Percentiles rank a stretch among this genome's conserved stretches.
phyloP scores from a whole-genome alignment of 106 monocot species.

The Allium fistulosum region DNA sequence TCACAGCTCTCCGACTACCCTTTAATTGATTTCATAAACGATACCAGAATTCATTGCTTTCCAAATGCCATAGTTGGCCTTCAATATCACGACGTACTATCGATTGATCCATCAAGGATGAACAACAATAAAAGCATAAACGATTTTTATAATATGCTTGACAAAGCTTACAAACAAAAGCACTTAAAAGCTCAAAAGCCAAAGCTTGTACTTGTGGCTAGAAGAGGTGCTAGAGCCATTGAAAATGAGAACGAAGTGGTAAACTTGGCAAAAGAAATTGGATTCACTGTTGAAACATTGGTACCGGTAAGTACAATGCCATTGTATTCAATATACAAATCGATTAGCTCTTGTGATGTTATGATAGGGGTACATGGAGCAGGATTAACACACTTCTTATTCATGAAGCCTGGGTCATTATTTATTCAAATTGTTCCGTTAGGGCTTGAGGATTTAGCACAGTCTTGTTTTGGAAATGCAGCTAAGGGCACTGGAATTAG shows the following conservation, averaged over 20 bases:
- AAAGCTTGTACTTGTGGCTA: conserved; percentile 41
- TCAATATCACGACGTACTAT: conserved; percentile 39
- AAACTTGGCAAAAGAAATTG: conserved; percentile 23
- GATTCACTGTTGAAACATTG: conserved; percentile 32
- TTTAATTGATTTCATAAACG: conserved; percentile 28
- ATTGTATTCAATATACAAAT: conserved; percentile 44
- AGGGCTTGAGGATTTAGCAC: conserved; percentile 47
- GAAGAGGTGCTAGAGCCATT: conserved; percentile 55
- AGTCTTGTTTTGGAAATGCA: conserved; percentile 52
- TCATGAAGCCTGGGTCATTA: conserved; percentile 49
- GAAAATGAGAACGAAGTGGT: conserved; percentile 59
- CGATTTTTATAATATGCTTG: conserved; percentile 36
- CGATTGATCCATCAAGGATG: conserved; percentile 21
- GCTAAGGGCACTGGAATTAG: conserved; percentile 37
- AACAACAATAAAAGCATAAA: conserved; percentile 18
- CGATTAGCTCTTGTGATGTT: conserved; percentile 52
- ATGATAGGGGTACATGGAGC: conserved; percentile 77
- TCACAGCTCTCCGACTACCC: conserved; percentile 35
- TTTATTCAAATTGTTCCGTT: conserved; percentile 72
- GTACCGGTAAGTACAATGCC: conserved; percentile 35
- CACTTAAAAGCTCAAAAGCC: conserved; percentile 11
- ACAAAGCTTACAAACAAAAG: conserved; percentile 25
- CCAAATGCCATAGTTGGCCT: conserved; percentile 14
- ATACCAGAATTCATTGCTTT: conserved; percentile 50
- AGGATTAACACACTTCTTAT: conserved; percentile 66